Base-by-base conservation (phyloP, 140 eudicot genomes). In the Bidens hawaiensis region DNA sequence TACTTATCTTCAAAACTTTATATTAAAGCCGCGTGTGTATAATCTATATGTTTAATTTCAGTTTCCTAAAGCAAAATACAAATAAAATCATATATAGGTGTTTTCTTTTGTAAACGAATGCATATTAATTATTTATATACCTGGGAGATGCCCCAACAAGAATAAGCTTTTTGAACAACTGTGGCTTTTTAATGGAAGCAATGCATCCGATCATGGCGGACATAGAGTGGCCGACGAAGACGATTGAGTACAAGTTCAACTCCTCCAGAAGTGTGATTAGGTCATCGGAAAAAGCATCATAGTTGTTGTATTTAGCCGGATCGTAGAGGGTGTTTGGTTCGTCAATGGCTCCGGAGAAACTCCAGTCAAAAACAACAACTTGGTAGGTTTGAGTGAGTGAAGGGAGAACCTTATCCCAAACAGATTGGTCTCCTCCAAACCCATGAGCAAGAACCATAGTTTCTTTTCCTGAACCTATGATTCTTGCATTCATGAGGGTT, bases 141-240 rank as follows among this genome's bases (percentile, higher is more conserved):
- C 90, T 82, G 22, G 96, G 96, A 56, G 96, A 88, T 42, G 94
- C 27, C 61, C 72, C 82, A 73, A 88, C 45, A 10, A 88, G 95
- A 21, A 88, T 27, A 43, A 88, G 88, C 55, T 67, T 79, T 48
- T 71, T 74, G 62, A 91, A 91, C 64, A 91, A 88, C 3, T 82
- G 77, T 55, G 98, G 98, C 30, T 82, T 84, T 71, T 80, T 87
- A 6, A 79, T 63, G 30, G 98, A 91, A 78, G 98, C 96, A 65
- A 91, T 71, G 73, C 98, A 91, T 57, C 98, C 98, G 56, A 91
- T 85, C 83, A 87, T 91, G 43, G 79, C 90, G 31, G 98, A 78
- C 96, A 91, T 91, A 34, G 98, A 91, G 79, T 91, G 98, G 10
- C 96, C 96, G 7, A 91, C 79, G 56, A 75, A 82, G 12, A 81